These are phyloP conservation scores for Schizothecium vesticola DNA, from an alignment of 495 filamentous ascomycete genomes.

Conservation along the genomic window DNA sequence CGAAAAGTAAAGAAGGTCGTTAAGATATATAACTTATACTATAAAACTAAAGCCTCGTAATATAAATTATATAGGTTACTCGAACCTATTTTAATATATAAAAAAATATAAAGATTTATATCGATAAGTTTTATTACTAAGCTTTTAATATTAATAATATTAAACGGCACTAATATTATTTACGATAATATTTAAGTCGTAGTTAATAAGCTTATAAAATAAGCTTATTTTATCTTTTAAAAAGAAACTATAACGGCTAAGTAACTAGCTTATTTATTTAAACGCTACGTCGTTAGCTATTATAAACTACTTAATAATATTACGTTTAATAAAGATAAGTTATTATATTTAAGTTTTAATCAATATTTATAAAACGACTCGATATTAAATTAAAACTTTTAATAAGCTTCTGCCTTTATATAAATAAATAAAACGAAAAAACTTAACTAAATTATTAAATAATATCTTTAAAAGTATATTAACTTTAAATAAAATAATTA, in stretches of 20 bases:
- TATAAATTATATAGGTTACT: constrained; percentile 4
- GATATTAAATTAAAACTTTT: neutral
- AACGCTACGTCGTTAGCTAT: neutral
- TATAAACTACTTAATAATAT: no score
- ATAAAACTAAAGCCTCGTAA: neutral
- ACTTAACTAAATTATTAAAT: neutral
- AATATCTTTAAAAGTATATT: neutral
- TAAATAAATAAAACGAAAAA: neutral
- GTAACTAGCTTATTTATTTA: neutral
- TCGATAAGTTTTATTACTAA: constrained; percentile 1
- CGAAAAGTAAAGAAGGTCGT: neutral
- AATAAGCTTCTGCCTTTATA: neutral
- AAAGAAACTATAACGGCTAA: neutral
- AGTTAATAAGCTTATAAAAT: constrained; percentile 1
- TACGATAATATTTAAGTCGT: neutral
- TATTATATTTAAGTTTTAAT: neutral
- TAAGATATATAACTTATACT: neutral
- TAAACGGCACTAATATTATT: neutral
- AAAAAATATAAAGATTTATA: constrained; percentile 1
- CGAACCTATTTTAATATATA: neutral
- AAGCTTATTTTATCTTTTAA: neutral
- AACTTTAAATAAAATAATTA: constrained; percentile 3
- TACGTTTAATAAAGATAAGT: no score
- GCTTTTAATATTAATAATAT: neutral
- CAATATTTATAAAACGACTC: neutral